A percentile compares a stretch with the other conserved stretches of the same genome.
Evolutionary conservation across 345 rosid species (phyloP).

Genomic region (Turnera subulata): DNA sequence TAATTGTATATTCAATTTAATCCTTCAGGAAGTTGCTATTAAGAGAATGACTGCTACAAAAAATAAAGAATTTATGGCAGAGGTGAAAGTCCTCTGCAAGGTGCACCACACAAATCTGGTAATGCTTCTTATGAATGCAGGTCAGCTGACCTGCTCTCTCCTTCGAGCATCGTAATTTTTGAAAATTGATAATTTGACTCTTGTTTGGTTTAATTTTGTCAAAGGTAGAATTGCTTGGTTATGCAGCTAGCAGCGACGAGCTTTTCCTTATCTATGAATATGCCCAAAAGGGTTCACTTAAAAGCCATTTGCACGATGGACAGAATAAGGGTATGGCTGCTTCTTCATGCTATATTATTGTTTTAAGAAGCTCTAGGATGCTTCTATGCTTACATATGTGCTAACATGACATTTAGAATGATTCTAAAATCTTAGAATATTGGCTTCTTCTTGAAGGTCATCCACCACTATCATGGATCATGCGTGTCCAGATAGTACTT

Average conservation of each 20-base stretch:
- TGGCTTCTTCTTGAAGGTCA: conserved; percentile 49
- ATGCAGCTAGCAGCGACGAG: conserved; percentile 70
- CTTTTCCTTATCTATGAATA: conserved; percentile 88
- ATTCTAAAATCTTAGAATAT: not conserved
- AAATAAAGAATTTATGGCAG: conserved; percentile 89
- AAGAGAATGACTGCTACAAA: conserved; percentile 94
- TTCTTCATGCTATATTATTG: not conserved
- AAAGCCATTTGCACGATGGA: conserved; percentile 82
- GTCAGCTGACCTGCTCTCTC: conserved; percentile 3
- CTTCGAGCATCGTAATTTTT: conserved; percentile 7
- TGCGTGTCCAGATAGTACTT: conserved; percentile 85
- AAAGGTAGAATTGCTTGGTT: conserved; percentile 94
- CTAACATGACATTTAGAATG: too few species aligned
- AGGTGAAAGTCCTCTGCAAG: conserved; percentile 90
- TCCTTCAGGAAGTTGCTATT: conserved; percentile 74
- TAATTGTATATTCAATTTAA: conserved; percentile 11
- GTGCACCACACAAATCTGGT: conserved; percentile 98
- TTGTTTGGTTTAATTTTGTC: conserved; percentile 38
- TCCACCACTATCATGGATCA: conserved; percentile 83
- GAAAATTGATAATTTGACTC: conserved; percentile 39
- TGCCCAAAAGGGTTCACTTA: conserved; percentile 86
- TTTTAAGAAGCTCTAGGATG: too few species aligned
- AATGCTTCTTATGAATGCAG: conserved; percentile 21
- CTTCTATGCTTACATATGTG: too few species aligned
- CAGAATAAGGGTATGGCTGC: conserved; percentile 66